Percentiles rank a stretch among this genome's conserved stretches.
phyloP scores from a whole-genome alignment of 1,139 yeast genomes.

The Protomyces gravidus region DNA sequence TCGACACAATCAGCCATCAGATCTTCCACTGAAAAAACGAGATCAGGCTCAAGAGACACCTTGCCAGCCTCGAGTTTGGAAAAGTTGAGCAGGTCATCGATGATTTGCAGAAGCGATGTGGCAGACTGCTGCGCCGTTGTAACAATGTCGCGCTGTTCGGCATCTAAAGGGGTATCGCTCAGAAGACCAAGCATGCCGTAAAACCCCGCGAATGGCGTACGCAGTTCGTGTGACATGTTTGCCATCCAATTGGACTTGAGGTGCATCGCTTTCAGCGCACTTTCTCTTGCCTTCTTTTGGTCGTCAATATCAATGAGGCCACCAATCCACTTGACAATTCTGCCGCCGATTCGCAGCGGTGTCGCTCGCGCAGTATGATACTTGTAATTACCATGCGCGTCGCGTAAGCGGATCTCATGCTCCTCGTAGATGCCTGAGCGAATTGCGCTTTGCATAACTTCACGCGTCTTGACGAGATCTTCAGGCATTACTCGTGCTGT shows the following conservation, averaged over 20 bases:
- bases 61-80: constrained; percentile 79
- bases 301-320: constrained; percentile 41
- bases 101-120: constrained; percentile 67
- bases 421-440: constrained; percentile 38
- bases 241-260: constrained; percentile 31
- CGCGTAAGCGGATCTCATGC: constrained; percentile 35
- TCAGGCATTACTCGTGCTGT: constrained; percentile 37
- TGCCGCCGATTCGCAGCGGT: constrained; percentile 39
- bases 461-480: constrained; percentile 36
- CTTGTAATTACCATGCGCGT: constrained; percentile 39
- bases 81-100: constrained; percentile 73
- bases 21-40: constrained; percentile 44
- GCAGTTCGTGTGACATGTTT: constrained; percentile 57
- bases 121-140: constrained; percentile 74
- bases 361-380: constrained; percentile 39
- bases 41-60: constrained; percentile 62
- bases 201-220: constrained; percentile 89
- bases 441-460: constrained; percentile 37
- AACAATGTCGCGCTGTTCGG: constrained; percentile 74
- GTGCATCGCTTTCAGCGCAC: constrained; percentile 28
- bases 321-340: constrained; percentile 40
- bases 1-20: constrained; percentile 36
- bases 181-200: constrained; percentile 89
- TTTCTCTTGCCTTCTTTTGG: constrained; percentile 37
- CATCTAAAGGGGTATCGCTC: constrained; percentile 68